phyloP scores from a whole-genome alignment of 495 filamentous ascomycete species.

The Neurospora sp. region DNA sequence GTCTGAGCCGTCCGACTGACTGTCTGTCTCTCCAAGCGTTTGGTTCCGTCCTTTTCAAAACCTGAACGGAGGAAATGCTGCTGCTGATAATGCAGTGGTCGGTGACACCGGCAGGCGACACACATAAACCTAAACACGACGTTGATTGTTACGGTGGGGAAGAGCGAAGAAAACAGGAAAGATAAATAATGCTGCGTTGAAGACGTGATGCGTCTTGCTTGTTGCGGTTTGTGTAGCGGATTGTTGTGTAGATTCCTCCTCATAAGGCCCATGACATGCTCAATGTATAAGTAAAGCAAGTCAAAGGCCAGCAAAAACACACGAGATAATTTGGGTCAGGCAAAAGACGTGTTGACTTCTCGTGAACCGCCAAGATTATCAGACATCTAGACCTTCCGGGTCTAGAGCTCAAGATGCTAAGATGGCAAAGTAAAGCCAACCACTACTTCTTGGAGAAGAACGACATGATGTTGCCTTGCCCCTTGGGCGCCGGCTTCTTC shows the following conservation, averaged over 20 bases:
- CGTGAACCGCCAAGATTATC: not conserved
- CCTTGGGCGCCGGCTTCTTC: conserved; percentile 53
- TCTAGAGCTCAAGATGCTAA: not conserved
- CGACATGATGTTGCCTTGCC: conserved; percentile 84
- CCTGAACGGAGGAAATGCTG: not conserved
- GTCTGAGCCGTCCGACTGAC: not conserved
- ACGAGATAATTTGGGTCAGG: not conserved
- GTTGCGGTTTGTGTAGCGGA: not conserved
- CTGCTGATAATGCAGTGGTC: not conserved
- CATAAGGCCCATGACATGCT: not conserved
- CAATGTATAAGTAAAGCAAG: not conserved
- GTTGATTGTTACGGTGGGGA: not conserved
- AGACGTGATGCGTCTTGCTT: not conserved
- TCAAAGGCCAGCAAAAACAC: not conserved
- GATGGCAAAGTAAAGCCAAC: no score
- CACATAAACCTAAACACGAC: not conserved
- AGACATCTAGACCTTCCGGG: not conserved
- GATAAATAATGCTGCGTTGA: not conserved
- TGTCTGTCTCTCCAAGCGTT: not conserved
- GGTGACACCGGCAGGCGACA: not conserved
- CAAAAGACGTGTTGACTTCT: not conserved
- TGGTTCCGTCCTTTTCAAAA: not conserved
- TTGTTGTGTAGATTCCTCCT: not conserved
- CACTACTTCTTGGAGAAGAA: conserved; percentile 78
- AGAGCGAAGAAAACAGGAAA: not conserved